Evolutionary conservation across 768 basidiomycete species (phyloP).

Genomic region (Cystobasidium onofrii): DNA sequence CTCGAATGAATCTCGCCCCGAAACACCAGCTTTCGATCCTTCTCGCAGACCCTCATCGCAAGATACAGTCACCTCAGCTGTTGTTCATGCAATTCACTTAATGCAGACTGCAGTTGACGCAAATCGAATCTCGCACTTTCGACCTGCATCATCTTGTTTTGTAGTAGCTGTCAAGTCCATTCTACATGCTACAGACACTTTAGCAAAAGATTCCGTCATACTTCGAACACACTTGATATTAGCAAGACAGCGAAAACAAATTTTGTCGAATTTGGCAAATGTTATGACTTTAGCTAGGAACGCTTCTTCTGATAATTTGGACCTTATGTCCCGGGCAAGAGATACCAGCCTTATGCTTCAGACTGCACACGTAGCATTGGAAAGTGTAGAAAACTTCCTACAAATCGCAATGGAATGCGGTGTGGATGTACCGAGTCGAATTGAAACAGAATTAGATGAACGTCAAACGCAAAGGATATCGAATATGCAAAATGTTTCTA

Average conservation of each 20-base stretch:
- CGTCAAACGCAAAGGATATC: neutral
- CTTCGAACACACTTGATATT: slow-evolving; percentile 61
- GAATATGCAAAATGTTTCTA: slow-evolving; percentile 22
- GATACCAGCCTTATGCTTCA: slow-evolving; percentile 65
- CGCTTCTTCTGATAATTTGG: slow-evolving; percentile 50
- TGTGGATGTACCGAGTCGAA: slow-evolving; percentile 43
- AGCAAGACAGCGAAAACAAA: slow-evolving; percentile 67
- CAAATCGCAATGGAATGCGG: slow-evolving; percentile 45
- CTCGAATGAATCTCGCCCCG: neutral
- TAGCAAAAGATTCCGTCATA: slow-evolving; percentile 68
- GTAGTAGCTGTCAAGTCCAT: slow-evolving; percentile 87
- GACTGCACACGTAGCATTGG: slow-evolving; percentile 70
- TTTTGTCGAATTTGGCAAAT: slow-evolving; percentile 68
- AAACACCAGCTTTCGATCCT: slow-evolving; percentile 6
- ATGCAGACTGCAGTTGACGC: slow-evolving; percentile 73
- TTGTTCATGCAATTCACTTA: slow-evolving; percentile 74
- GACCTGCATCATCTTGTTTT: slow-evolving; percentile 83
- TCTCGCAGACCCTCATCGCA: neutral
- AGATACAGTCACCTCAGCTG: slow-evolving; percentile 59
- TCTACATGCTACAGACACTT: slow-evolving; percentile 70
- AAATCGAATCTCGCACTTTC: slow-evolving; percentile 73
- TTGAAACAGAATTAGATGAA: neutral
- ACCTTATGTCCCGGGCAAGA: slow-evolving; percentile 54
- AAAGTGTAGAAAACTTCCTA: slow-evolving; percentile 69
- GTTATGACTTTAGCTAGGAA: slow-evolving; percentile 64